Base-by-base conservation (phyloP, 306 rosid genomes). In the Lathyrus aphaca region DNA sequence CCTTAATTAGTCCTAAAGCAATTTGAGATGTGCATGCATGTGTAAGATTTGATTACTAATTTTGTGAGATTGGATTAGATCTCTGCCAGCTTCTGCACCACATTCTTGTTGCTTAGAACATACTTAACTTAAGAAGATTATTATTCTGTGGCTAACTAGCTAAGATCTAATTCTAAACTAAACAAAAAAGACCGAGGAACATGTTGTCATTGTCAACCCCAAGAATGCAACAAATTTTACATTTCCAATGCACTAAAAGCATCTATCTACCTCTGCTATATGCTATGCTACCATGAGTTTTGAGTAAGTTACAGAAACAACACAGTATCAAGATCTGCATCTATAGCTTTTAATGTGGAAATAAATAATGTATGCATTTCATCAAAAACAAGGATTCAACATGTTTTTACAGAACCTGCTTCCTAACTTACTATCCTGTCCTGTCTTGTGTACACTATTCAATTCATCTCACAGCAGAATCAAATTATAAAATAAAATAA, bases 381-480 rank as follows among this genome's bases (percentile, higher is more conserved):
- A 77, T 73, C 12, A 82, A 56, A 81, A 79, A 79, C 78, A 77
- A 63, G 71, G 66, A 75, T 72, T 65, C 48, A 64, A 61, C 80
- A 81, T 53, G 82, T 78, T 70, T 71, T 63, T 68, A 63, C 53
- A 76, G 70, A 77, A 63, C 74, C 84, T 80, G 66, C 82, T 79
- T 63, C 82, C 84, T 71, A 83, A 79, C 78, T 66, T 74, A 59
- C 59, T 53, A 53, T 53, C 35, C n/a, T 53, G 53, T 39, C 77
- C 68, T 77, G 45, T 46, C 81, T 79, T 74, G 80, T 75, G 82
- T 81, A 45, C 78, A 35, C 84, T 79, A 70, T 85, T 79, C 82
- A 78, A 67, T 83, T 79, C 82, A 76, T 77, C 71, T 25, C 80
- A 86, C 83, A 83, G 82, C 49, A 58, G 63, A 81, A 82, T 63